Base-by-base conservation (phyloP, 768 basidiomycete genomes). In the Hirschioporus abietinus region DNA sequence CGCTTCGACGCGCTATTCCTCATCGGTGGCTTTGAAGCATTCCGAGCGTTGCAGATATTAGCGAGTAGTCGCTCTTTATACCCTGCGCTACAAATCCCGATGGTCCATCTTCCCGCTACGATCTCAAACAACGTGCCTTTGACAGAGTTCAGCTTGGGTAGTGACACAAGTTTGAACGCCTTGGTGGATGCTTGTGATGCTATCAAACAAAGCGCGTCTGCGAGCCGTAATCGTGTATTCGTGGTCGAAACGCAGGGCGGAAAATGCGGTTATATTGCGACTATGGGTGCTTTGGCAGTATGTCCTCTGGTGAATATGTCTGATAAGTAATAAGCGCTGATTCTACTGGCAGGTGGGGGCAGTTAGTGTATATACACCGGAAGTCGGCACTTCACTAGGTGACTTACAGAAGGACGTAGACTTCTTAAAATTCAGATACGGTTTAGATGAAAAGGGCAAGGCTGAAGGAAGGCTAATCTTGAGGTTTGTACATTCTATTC, bases 171-270 rank as follows among this genome's bases (percentile, higher is more conserved):
- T 76, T 81, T 99, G 82, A 99, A 99, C 76, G 95, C 96, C 1
- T 82, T 99, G 34, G 95, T 99, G 64, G 93, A 96, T 68, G 97
- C 97, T 7, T 99, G 96, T 74, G 97, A 99, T 78, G 89, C 96
- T 58, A 98, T 99, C 79, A 97, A 96, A 80, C 97, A 99, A 82
- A 96, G 94, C 73, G 97, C 97, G 10, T 92, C 92, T 65, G 96
- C 97, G 5, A 97, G 95, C 74, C 78, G 97, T 69, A 95, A 99
- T 76, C 82, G 97, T 58, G 97, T 98, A 67, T 99, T 99, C 74
- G 92, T 99, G 1, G 94, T 99, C 20, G 96, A 99, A 78, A 98
- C 96, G 0, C 97, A 99, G 76, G 97, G 97, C 63, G 97, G 96
- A 9, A 90, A 91, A 74, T 97, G 93, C 74, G 97, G 97, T 9